phyloP scores from a whole-genome alignment of 805 yeast species.

The Kockiozyma suomiensis region DNA sequence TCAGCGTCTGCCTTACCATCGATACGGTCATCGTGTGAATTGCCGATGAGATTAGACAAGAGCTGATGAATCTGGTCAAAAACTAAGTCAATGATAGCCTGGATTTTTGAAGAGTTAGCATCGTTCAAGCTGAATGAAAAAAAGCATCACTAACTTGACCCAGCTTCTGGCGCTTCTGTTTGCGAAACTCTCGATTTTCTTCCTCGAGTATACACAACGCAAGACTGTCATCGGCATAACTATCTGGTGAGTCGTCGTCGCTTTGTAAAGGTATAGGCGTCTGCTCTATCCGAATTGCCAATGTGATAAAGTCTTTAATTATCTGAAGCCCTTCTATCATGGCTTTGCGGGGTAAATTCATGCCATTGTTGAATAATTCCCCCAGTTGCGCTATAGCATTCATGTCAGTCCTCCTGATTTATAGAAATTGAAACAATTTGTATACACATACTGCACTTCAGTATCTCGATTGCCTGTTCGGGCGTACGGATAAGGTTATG shows the following conservation, averaged over 20 bases:
- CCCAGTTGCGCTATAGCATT: background rate
- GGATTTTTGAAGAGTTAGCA: background rate
- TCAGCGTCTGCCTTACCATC: background rate
- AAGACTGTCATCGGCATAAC: conserved; percentile 22
- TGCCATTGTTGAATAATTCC: conserved; percentile 15
- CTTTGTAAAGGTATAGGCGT: background rate
- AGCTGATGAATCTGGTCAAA: conserved; percentile 19
- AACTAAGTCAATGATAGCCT: conserved; percentile 10
- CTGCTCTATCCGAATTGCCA: conserved; percentile 8
- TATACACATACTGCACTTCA: conserved; percentile 21
- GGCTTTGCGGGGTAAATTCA: conserved; percentile 20
- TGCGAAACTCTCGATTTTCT: conserved; percentile 9
- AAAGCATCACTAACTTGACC: conserved; percentile 9
- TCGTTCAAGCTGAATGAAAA: background rate
- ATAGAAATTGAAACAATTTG: too few relatives aligned
- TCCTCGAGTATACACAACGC: conserved; percentile 15
- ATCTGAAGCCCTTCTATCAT: conserved; percentile 18
- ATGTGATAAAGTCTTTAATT: conserved; percentile 10
- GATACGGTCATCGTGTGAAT: background rate
- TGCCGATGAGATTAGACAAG: conserved; percentile 21
- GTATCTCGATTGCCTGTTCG: conserved; percentile 12
- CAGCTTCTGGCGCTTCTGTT: conserved; percentile 6
- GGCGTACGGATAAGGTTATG: conserved; percentile 13
- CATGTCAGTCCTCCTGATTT: too few relatives aligned
- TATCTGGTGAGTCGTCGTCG: conserved; percentile 10